These are phyloP conservation scores for Synchytrium microbalum DNA, from an alignment of 371 early-diverging fungal species.

Conservation along the genomic window DNA sequence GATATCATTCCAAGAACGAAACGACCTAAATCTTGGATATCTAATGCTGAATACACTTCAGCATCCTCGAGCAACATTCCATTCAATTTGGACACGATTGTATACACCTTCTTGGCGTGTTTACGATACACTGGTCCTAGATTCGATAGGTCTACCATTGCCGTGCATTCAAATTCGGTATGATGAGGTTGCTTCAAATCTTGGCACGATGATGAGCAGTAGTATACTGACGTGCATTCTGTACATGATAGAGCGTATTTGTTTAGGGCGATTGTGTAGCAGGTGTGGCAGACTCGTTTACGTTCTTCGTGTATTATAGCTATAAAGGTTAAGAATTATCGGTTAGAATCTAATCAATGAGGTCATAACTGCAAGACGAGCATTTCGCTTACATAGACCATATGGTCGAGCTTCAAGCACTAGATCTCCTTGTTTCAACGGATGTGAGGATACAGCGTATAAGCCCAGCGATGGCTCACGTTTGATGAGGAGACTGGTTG, in stretches of 20 bases:
- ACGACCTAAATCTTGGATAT: conserved; percentile 16
- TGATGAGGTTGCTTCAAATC: conserved; percentile 7
- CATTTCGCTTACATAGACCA: conserved; percentile 5
- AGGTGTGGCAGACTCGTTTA: conserved; percentile 13
- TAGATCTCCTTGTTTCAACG: conserved; percentile 9
- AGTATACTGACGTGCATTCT: conserved; percentile 11
- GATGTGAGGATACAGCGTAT: conserved; percentile 12
- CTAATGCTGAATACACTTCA: conserved; percentile 11
- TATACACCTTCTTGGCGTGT: background rate
- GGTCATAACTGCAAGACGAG: background rate
- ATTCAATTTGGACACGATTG: too few relatives aligned
- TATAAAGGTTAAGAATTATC: background rate
- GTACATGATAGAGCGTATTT: conserved; percentile 4
- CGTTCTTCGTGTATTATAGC: conserved; percentile 9
- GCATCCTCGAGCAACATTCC: background rate
- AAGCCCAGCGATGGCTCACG: conserved; percentile 7
- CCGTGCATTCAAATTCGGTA: conserved; percentile 13
- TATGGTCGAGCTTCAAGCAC: conserved; percentile 12
- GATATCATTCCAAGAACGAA: conserved; percentile 13
- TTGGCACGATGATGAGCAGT: conserved; percentile 14
- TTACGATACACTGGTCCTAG: background rate
- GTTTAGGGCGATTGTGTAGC: conserved; percentile 4
- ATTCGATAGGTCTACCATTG: conserved; percentile 10
- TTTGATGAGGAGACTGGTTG: too few relatives aligned
- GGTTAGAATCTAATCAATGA: background rate